A percentile compares a stretch with the other conserved stretches of the same genome.
phyloP scores from a whole-genome alignment of 1,139 yeast genomes.

The Schwanniomyces etchellsii region DNA sequence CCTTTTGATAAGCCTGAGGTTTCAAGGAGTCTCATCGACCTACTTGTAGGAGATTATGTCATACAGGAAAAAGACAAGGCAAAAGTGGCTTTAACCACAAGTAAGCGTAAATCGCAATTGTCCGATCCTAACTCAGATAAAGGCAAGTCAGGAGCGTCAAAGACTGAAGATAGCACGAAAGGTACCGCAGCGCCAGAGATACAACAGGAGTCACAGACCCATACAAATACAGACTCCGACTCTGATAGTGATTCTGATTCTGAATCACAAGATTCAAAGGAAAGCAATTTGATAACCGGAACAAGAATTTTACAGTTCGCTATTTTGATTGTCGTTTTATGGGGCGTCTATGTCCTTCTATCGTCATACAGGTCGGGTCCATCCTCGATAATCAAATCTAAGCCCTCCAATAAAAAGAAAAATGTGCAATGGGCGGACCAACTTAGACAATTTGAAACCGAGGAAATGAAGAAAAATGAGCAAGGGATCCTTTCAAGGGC shows the following conservation, averaged over 20 bases:
- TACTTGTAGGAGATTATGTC: conserved; percentile 33
- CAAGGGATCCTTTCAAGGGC: conserved; percentile 35
- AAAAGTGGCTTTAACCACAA: conserved; percentile 11
- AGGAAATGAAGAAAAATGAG: conserved; percentile 13
- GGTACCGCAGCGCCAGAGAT: conserved; percentile 12
- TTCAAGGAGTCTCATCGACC: conserved; percentile 65
- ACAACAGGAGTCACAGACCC: neutral
- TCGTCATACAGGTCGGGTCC: conserved; percentile 36
- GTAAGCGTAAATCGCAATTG: no score
- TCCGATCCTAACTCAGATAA: conserved; percentile 20
- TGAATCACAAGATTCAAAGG: neutral
- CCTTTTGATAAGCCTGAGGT: conserved; percentile 76
- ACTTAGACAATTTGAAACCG: conserved; percentile 31
- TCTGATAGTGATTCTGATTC: neutral
- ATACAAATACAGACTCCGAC: conserved; percentile 1
- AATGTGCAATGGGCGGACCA: conserved; percentile 60
- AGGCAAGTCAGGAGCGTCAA: conserved; percentile 3
- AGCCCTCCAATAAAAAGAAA: conserved; percentile 38
- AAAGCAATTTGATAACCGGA: conserved; percentile 17
- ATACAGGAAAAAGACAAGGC: conserved; percentile 10
- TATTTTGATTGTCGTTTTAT: conserved; percentile 35
- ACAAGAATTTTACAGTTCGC: conserved; percentile 37
- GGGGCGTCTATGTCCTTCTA: conserved; percentile 40
- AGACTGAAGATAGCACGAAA: conserved; percentile 5
- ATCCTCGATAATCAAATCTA: conserved; percentile 37